Base-by-base conservation (phyloP, 257 asterid species). In the Phtheirospermum japonicum region DNA sequence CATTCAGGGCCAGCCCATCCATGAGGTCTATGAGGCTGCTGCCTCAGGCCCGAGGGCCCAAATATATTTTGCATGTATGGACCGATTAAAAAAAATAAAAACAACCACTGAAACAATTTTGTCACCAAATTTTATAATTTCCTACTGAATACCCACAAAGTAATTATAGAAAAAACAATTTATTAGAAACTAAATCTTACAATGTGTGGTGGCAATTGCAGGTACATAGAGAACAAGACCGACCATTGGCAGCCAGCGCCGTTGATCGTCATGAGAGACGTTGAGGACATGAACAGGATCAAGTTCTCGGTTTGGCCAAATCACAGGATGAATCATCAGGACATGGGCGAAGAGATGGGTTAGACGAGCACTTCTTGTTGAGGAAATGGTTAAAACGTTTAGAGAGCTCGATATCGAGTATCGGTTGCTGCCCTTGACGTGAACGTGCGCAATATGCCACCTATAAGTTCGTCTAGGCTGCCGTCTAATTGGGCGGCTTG, bases 271-370 rank as follows among this genome's bases (percentile, higher is more conserved):
- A 72, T 85, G 88, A 82, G 94, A 57, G 95, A 93, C 37, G 75
- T 93, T 26, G 96, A 83, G 74, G 99, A 93, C 77, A 57, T 89
- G 92, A 93, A 93, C 84, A 48, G 83, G 75, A 49, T 93, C 77
- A 87, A 78, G 73, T 86, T 84, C 78, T 87, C 99, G 0, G 32
- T 83, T 5, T 89, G 99, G 96, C 82, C 71, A 18, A 71, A 83
- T 0, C 97, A 92, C 80, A 84, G 59, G 17, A 92, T 92, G 84
- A 92, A 92, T 72, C 75, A 68, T 64, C 96, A 92, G 64, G 89
- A 92, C 72, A 92, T 92, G 97, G 93, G 95, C 3, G 95, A 92
- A n/a, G 79, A 87, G 97, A 70, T 89, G 82, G 82, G 50, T 53
- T 4, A 77, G 99, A 66, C 82, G 99, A 70, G 78, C 91, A 14